A percentile compares a stretch with the other conserved stretches of the same genome.
These are phyloP conservation scores for Carex kokanica DNA, from an alignment of 176 grass and related monocot genomes.

Conservation along the genomic window DNA sequence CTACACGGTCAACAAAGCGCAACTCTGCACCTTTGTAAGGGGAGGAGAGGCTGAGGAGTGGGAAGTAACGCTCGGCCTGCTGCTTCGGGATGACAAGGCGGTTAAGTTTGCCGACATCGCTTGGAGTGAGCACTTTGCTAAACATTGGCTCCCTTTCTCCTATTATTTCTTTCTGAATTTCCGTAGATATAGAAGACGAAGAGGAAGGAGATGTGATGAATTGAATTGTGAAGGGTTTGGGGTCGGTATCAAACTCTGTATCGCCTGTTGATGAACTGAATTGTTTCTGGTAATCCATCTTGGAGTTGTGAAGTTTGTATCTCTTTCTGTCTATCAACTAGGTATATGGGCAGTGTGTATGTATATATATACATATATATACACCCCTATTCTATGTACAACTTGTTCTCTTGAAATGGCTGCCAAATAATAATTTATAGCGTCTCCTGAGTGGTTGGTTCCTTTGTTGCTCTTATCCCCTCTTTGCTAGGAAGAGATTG, in stretches of 20 bases:
- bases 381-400: background rate
- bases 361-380: background rate
- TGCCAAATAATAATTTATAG: background rate
- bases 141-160: constrained; percentile 55
- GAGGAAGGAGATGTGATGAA: constrained; percentile 1
- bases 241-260: background rate
- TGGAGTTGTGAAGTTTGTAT: background rate
- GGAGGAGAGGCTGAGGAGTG: constrained; percentile 21
- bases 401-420: background rate
- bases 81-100: constrained; percentile 88
- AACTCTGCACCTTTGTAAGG: constrained; percentile 40
- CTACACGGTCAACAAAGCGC: constrained; percentile 44
- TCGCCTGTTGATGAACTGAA: background rate
- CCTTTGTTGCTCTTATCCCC: background rate
- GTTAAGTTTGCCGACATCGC: constrained; percentile 82
- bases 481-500: background rate
- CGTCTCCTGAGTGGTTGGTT: background rate
- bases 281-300: constrained; percentile 1
- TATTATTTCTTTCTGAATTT: background rate
- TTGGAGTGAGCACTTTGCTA: constrained; percentile 74
- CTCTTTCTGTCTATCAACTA: background rate
- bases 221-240: constrained; percentile 24
- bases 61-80: constrained; percentile 61
- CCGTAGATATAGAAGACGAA: background rate
- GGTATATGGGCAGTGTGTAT: background rate